Evolutionary conservation across 371 early-diverging fungal species (phyloP).

Genomic region (Mortierella sp.): DNA sequence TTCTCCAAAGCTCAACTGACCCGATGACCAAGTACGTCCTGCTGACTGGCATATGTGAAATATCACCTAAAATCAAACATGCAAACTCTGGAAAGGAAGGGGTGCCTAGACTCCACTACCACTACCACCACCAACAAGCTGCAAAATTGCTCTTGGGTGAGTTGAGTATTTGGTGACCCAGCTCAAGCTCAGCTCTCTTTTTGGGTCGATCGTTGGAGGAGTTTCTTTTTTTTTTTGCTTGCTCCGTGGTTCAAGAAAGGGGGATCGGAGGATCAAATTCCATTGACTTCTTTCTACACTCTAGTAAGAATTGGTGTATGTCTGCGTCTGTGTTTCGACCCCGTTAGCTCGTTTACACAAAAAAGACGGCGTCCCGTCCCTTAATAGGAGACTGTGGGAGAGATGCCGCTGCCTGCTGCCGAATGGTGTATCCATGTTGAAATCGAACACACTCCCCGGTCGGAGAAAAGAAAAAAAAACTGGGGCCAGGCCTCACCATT

Average conservation of each 20-base stretch:
- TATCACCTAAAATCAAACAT: not conserved
- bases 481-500: constrained; percentile 5
- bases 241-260: not conserved
- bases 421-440: not conserved
- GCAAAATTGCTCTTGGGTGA: not conserved
- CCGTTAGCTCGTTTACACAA: not conserved
- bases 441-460: not conserved
- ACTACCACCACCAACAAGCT: not conserved
- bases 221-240: not conserved
- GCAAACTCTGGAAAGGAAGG: not conserved
- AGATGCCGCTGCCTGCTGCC: not conserved
- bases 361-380: not conserved
- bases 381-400: not conserved
- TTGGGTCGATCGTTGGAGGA: not conserved
- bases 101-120: not conserved
- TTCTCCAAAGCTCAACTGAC: not conserved
- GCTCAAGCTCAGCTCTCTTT: not conserved
- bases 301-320: not conserved
- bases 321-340: not conserved
- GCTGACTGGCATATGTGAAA: not conserved
- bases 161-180: not conserved
- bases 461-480: constrained; percentile 1
- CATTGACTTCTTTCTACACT: too few relatives aligned
- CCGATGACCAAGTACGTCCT: not conserved
- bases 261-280: not conserved